Conservation (phyloP, 2,329 filamentous ascomycete species). For the Ascochyta rabiei region DNA sequence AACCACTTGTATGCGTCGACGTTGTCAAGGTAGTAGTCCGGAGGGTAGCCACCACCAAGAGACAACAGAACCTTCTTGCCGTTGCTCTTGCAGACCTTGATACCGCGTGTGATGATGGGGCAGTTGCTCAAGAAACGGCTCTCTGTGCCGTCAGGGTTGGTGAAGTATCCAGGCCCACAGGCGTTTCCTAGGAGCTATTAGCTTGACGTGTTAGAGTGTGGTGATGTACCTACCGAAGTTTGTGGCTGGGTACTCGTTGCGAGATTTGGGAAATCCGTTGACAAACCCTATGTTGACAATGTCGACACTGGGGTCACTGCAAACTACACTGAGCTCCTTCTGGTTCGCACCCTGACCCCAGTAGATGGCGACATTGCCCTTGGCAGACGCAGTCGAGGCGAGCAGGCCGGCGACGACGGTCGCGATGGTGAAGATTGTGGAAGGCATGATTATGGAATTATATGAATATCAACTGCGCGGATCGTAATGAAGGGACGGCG, state of each 20-base stretch:
- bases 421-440: slow-evolving; percentile 34
- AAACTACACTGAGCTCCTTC: slow-evolving; percentile 57
- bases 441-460: slow-evolving; percentile 48
- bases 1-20: slow-evolving; percentile 52
- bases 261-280: slow-evolving; percentile 58
- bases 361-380: slow-evolving; percentile 60
- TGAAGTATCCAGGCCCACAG: slow-evolving; percentile 50
- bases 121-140: slow-evolving; percentile 54
- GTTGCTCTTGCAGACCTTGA: slow-evolving; percentile 38
- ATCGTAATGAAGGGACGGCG: slow-evolving; percentile 48
- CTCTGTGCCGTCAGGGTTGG: slow-evolving; percentile 40
- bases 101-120: slow-evolving; percentile 47
- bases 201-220: neutral
- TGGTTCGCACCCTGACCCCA: slow-evolving; percentile 62
- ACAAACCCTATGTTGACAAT: slow-evolving; percentile 64
- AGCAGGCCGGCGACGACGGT: slow-evolving; percentile 45
- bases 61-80: slow-evolving; percentile 53
- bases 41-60: slow-evolving; percentile 52
- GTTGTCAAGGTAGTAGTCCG: slow-evolving; percentile 52
- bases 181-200: slow-evolving; percentile 44
- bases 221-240: slow-evolving; percentile 57
- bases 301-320: slow-evolving; percentile 58
- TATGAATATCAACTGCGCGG: slow-evolving; percentile 25
- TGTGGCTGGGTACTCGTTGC: slow-evolving; percentile 56
- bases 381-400: slow-evolving; percentile 47